Evolutionary conservation across 176 grass and related monocot species (phyloP).

Genomic region (Neostapfia colusana): DNA sequence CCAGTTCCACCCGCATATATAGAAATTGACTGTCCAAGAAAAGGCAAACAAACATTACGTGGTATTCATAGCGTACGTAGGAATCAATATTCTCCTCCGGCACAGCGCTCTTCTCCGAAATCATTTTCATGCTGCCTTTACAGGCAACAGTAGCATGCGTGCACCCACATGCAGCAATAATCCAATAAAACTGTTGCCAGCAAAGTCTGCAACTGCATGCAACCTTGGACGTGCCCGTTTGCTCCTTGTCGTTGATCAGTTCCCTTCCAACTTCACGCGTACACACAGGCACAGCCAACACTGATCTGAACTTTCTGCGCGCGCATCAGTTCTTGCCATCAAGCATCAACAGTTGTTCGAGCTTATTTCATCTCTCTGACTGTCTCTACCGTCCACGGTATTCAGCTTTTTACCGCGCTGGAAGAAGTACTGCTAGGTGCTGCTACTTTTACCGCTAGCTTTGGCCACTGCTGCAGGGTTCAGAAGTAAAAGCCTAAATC

Average conservation of each 20-base stretch:
- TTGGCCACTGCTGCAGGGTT: neutral
- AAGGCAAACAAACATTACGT: too few species aligned
- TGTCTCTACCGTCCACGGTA: neutral
- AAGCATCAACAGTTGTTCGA: neutral
- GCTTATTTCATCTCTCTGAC: neutral
- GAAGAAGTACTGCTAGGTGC: neutral
- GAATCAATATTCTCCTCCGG: too few species aligned
- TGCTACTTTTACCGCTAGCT: neutral
- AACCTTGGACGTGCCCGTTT: neutral
- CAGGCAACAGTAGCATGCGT: neutral
- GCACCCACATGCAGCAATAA: neutral
- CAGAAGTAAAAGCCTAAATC: neutral
- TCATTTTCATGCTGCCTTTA: neutral
- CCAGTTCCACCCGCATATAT: too few species aligned
- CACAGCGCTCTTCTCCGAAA: neutral
- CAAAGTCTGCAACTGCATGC: neutral
- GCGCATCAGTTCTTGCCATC: neutral
- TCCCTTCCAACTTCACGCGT: neutral
- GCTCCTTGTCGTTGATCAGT: neutral
- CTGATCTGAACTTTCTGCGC: slow-evolving; percentile 1
- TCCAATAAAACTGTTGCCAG: neutral
- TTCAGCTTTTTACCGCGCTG: neutral
- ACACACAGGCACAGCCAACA: neutral
- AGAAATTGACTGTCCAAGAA: too few species aligned
- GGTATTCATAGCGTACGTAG: too few species aligned